Evolutionary conservation across 2,329 filamentous ascomycete species (phyloP).

Genomic region (Sclerotiophoma versabilis): DNA sequence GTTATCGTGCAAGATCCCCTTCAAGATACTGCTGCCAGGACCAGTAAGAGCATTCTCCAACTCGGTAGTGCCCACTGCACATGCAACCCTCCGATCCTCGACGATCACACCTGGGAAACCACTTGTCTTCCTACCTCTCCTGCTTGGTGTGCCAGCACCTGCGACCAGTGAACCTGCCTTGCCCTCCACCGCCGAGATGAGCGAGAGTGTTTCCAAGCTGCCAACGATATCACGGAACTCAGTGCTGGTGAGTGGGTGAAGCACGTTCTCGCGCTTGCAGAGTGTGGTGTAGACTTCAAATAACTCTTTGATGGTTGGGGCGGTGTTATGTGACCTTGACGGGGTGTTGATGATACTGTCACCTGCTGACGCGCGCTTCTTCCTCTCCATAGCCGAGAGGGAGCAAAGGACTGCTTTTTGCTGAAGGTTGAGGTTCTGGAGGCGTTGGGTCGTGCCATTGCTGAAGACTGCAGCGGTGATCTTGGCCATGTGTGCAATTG

Average conservation of each 20-base stretch:
- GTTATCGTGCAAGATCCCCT: slow-evolving; percentile 33
- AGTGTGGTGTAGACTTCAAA: slow-evolving; percentile 84
- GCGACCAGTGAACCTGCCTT: slow-evolving; percentile 70
- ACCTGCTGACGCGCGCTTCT: slow-evolving; percentile 59
- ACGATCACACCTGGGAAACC: slow-evolving; percentile 56
- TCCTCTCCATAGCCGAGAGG: slow-evolving; percentile 84
- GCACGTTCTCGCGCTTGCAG: slow-evolving; percentile 85
- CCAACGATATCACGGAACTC: slow-evolving; percentile 94
- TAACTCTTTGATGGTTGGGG: slow-evolving; percentile 82
- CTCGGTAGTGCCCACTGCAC: slow-evolving; percentile 81
- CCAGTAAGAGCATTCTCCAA: slow-evolving; percentile 72
- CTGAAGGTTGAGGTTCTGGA: slow-evolving; percentile 89
- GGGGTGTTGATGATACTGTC: slow-evolving; percentile 48
- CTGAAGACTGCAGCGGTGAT: slow-evolving; percentile 89
- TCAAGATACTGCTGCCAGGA: slow-evolving; percentile 53
- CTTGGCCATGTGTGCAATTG: slow-evolving; percentile 88
- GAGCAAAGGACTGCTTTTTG: slow-evolving; percentile 95
- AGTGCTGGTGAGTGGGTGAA: slow-evolving; percentile 87
- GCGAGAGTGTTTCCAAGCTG: slow-evolving; percentile 85
- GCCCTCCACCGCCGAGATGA: slow-evolving; percentile 75
- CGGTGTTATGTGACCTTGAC: slow-evolving; percentile 59
- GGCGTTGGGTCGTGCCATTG: slow-evolving; percentile 83
- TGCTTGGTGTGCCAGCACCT: slow-evolving; percentile 73
- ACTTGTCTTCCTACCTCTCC: slow-evolving; percentile 61
- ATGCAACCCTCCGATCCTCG: slow-evolving; percentile 81